Percentiles rank a stretch among this genome's conserved stretches.
These are phyloP conservation scores for Colletotrichum navitas DNA, from an alignment of 2,329 filamentous ascomycete species.

Conservation along the genomic window DNA sequence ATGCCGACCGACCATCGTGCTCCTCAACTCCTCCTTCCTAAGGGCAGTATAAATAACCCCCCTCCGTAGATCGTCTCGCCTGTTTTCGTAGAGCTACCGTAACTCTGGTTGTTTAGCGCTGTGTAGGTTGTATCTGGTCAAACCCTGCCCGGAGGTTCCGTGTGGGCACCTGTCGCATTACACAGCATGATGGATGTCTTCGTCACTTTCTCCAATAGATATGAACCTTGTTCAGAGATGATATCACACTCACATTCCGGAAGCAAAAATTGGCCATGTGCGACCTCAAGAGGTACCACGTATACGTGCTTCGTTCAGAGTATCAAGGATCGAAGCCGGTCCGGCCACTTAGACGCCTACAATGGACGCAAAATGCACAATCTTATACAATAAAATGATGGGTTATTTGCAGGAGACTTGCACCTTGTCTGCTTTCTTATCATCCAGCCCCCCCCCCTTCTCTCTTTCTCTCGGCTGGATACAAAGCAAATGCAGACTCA, in stretches of 20 bases:
- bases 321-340: not conserved
- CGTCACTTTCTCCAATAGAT: not conserved
- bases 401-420: not conserved
- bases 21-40: not conserved
- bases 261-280: slow-evolving; percentile 3
- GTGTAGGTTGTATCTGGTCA: not conserved
- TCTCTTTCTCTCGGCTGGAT: slow-evolving; percentile 18
- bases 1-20: not conserved
- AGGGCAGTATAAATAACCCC: not conserved
- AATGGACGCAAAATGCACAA: slow-evolving; percentile 5
- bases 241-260: not conserved
- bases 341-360: slow-evolving; percentile 11
- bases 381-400: slow-evolving; percentile 14
- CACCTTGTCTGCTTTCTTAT: not conserved
- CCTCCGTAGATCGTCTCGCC: not conserved
- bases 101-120: too few relatives aligned
- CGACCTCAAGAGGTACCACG: too few relatives aligned
- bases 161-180: slow-evolving; percentile 9
- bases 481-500: slow-evolving; percentile 20
- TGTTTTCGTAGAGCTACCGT: not conserved
- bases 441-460: not conserved
- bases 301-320: not conserved
- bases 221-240: not conserved
- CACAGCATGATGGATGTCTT: slow-evolving; percentile 8
- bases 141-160: not conserved